Conservation (phyloP, 164 flowering plant genomes). For the Sextonia rubra region DNA sequence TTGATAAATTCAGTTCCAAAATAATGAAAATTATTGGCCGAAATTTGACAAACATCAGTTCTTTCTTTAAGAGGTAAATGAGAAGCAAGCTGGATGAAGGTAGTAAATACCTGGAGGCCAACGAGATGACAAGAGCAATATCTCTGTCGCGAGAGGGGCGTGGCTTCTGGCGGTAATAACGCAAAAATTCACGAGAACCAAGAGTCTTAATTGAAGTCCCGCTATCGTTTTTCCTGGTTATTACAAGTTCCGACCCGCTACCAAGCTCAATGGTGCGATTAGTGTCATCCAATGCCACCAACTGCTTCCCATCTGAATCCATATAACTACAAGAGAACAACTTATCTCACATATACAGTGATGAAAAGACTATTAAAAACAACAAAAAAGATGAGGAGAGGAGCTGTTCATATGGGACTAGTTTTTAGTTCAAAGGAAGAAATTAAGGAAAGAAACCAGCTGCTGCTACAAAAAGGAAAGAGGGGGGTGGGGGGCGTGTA, state of each 20-base stretch:
- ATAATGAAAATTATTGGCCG: background rate
- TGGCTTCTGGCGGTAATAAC: slow-evolving; percentile 92
- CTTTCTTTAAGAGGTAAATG: background rate
- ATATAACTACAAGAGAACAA: slow-evolving; percentile 45
- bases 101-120: slow-evolving; percentile 66
- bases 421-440: background rate
- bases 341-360: too few relatives aligned
- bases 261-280: slow-evolving; percentile 57
- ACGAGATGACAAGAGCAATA: slow-evolving; percentile 46
- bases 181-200: slow-evolving; percentile 85
- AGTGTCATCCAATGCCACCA: slow-evolving; percentile 43
- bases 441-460: background rate
- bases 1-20: too few relatives aligned
- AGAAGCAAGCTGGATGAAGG: background rate
- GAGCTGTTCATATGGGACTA: background rate
- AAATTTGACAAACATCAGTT: background rate
- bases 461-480: background rate
- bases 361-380: too few relatives aligned
- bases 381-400: background rate
- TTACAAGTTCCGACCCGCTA: slow-evolving; percentile 79
- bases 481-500: too few relatives aligned
- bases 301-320: slow-evolving; percentile 63
- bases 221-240: slow-evolving; percentile 43
- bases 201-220: slow-evolving; percentile 43
- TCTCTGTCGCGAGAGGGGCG: slow-evolving; percentile 53